Evolutionary conservation across 1,139 yeast genomes (phyloP).

Genomic region (Geotrichum bryndzae): DNA sequence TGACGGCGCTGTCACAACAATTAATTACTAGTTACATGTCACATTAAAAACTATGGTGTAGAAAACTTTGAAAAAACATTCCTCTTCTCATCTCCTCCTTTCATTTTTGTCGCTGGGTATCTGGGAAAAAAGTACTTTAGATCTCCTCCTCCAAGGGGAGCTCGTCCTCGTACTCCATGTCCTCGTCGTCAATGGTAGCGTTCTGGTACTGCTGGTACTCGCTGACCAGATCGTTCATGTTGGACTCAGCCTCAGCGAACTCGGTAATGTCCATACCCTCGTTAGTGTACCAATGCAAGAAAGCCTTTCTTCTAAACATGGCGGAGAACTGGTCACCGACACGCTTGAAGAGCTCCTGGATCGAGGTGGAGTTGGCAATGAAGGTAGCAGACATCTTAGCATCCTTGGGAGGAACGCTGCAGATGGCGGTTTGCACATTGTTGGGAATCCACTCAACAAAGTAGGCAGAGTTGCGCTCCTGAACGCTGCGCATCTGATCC

Average conservation of each 20-base stretch:
- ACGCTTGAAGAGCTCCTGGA: slow-evolving; percentile 41
- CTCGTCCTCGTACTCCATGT: not conserved
- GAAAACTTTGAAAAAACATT: not conserved
- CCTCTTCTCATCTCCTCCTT: not conserved
- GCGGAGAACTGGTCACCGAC: slow-evolving; percentile 39
- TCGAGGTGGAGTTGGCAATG: slow-evolving; percentile 42
- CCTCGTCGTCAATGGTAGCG: slow-evolving; percentile 36
- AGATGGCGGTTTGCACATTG: slow-evolving; percentile 41
- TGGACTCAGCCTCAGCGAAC: slow-evolving; percentile 43
- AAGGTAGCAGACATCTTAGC: slow-evolving; percentile 42
- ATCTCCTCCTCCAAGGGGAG: not conserved
- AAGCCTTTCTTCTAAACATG: slow-evolving; percentile 43
- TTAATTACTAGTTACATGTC: not conserved
- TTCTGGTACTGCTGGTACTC: slow-evolving; percentile 45
- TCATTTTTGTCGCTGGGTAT: not conserved
- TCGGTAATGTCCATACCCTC: slow-evolving; percentile 46
- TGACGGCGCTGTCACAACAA: not conserved
- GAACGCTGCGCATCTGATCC: slow-evolving; percentile 37
- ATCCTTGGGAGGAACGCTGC: slow-evolving; percentile 41
- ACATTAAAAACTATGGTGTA: not conserved
- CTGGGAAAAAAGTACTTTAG: not conserved
- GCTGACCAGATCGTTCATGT: slow-evolving; percentile 39
- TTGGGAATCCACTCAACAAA: slow-evolving; percentile 43
- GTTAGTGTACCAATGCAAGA: slow-evolving; percentile 44
- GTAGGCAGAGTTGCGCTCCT: slow-evolving; percentile 37